These are phyloP conservation scores for Dothistroma pini DNA, from an alignment of 2,329 filamentous ascomycete genomes.

Conservation along the genomic window DNA sequence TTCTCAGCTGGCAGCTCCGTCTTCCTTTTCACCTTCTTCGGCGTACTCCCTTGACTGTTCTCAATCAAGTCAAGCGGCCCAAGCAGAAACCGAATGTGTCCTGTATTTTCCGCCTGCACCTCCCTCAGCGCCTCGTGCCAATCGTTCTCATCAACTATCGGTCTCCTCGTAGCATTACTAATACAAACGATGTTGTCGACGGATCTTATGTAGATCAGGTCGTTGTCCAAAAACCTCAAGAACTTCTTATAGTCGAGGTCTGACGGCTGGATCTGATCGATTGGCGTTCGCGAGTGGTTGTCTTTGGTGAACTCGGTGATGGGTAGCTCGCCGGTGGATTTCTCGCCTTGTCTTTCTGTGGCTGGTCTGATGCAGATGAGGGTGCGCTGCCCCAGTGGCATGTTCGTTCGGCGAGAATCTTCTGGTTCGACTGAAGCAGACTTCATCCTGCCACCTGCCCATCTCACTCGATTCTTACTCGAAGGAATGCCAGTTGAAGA, in stretches of 20 bases:
- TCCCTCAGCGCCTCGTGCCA: conserved; percentile 8
- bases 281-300: conserved; percentile 1
- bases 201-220: conserved; percentile 7
- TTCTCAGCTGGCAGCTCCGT: not conserved
- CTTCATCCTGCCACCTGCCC: conserved; percentile 7
- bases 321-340: not conserved
- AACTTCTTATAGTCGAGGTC: conserved; percentile 17
- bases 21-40: not conserved
- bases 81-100: conserved; percentile 1
- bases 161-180: conserved; percentile 2
- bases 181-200: conserved; percentile 16
- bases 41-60: not conserved
- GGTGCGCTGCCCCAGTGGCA: conserved; percentile 11
- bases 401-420: not conserved
- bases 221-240: conserved; percentile 7
- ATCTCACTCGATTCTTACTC: conserved; percentile 5
- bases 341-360: not conserved
- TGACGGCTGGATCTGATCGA: conserved; percentile 10
- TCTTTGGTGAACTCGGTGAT: conserved; percentile 12
- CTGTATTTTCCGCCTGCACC: not conserved
- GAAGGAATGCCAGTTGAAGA: not conserved
- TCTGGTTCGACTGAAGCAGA: not conserved
- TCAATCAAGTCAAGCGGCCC: not conserved
- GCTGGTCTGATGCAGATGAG: conserved; percentile 12
- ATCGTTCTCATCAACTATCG: conserved; percentile 13